phyloP scores from a whole-genome alignment of 257 asterid species.

The Cordia subcordata region DNA sequence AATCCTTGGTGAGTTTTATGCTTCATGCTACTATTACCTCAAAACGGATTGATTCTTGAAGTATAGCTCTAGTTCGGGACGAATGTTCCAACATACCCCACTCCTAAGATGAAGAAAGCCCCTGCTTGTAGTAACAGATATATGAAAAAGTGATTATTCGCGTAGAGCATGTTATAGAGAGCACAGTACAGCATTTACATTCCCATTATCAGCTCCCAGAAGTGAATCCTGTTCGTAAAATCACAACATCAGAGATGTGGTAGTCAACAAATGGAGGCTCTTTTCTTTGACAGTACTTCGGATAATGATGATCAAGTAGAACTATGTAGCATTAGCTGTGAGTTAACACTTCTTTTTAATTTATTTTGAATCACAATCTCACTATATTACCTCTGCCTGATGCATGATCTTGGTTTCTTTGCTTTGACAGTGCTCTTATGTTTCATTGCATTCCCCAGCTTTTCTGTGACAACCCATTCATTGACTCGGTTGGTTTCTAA shows the following conservation, averaged over 20 bases:
- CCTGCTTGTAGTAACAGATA: conserved; percentile 74
- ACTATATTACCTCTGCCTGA: conserved; percentile 50
- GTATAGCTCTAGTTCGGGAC: conserved; percentile 38
- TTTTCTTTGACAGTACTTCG: too few relatives aligned
- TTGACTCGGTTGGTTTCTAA: conserved; percentile 71
- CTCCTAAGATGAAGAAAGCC: conserved; percentile 70
- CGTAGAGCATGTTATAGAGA: conserved; percentile 59
- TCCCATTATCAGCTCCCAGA: conserved; percentile 71
- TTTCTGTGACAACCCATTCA: conserved; percentile 93
- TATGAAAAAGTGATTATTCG: conserved; percentile 59
- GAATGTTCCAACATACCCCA: conserved; percentile 67
- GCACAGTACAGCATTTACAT: conserved; percentile 81
- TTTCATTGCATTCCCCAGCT: conserved; percentile 67
- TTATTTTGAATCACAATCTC: too few relatives aligned
- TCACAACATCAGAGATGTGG: conserved; percentile 5
- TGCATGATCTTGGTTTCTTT: conserved; percentile 46
- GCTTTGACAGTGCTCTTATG: conserved; percentile 35
- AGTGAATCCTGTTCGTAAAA: conserved; percentile 50
- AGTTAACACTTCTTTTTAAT: too few relatives aligned
- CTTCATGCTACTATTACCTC: background rate
- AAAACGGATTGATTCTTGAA: background rate
- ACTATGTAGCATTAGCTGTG: background rate
- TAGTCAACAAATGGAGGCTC: background rate
- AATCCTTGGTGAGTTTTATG: background rate
- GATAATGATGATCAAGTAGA: too few relatives aligned